Conservation (phyloP, 1,139 yeast genomes). For the Scheffersomyces titani region DNA sequence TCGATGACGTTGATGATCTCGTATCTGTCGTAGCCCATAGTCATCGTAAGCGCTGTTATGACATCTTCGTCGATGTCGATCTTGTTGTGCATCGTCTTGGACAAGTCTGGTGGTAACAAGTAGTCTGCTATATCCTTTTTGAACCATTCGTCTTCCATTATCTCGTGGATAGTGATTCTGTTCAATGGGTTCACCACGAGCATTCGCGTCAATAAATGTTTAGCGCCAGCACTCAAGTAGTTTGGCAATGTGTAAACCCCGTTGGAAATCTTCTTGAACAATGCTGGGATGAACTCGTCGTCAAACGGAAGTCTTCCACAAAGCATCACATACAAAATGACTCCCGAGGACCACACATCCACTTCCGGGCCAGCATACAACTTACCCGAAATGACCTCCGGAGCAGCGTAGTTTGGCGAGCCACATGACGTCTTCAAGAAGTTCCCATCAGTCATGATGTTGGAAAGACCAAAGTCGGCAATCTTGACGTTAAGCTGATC, state of each 20-base stretch:
- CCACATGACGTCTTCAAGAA: slow-evolving; percentile 96
- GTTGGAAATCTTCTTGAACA: slow-evolving; percentile 90
- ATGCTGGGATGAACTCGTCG: slow-evolving; percentile 94
- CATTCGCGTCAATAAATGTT: slow-evolving; percentile 85
- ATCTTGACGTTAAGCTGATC: slow-evolving; percentile 91
- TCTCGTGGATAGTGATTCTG: slow-evolving; percentile 91
- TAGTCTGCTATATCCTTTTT: slow-evolving; percentile 80
- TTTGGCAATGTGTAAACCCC: slow-evolving; percentile 95
- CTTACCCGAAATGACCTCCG: slow-evolving; percentile 95
- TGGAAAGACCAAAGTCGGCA: slow-evolving; percentile 94
- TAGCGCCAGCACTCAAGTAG: slow-evolving; percentile 85
- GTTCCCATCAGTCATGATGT: slow-evolving; percentile 98
- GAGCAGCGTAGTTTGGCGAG: slow-evolving; percentile 97
- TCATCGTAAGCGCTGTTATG: slow-evolving; percentile 71
- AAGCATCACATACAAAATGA: slow-evolving; percentile 91
- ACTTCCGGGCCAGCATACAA: slow-evolving; percentile 98
- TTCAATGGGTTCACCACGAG: slow-evolving; percentile 94
- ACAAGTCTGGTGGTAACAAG: slow-evolving; percentile 68
- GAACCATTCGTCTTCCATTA: slow-evolving; percentile 97
- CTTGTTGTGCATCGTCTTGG: slow-evolving; percentile 41
- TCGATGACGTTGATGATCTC: slow-evolving; percentile 78
- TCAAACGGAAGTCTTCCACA: slow-evolving; percentile 98
- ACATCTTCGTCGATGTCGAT: slow-evolving; percentile 74
- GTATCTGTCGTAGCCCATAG: slow-evolving; percentile 92
- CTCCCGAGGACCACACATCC: slow-evolving; percentile 99